Percentiles rank a stretch among this genome's conserved stretches.
Evolutionary conservation across 2,329 filamentous ascomycete species (phyloP).

Genomic region (Colletotrichum sp.): DNA sequence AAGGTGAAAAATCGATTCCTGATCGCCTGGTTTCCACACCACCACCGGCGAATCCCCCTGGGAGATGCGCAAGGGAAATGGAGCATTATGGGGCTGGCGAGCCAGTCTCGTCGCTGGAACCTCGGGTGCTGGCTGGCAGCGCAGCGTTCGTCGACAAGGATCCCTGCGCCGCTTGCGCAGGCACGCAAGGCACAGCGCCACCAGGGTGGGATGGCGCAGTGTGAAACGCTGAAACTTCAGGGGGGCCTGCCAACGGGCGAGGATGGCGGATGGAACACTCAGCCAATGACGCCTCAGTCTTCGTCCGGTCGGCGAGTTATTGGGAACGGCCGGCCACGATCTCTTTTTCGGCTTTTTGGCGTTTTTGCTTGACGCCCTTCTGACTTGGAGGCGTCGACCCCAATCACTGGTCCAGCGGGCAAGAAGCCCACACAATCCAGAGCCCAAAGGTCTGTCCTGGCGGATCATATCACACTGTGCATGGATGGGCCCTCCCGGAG

Average conservation of each 20-base stretch:
- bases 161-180: conserved; percentile 22
- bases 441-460: neutral
- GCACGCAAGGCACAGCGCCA: conserved; percentile 20
- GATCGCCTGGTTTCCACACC: conserved; percentile 17
- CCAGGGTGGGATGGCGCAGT: conserved; percentile 17
- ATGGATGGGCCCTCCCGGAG: neutral
- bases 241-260: conserved; percentile 11
- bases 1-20: neutral
- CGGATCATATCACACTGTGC: conserved; percentile 12
- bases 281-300: conserved; percentile 13
- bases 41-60: conserved; percentile 5
- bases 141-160: neutral
- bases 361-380: neutral
- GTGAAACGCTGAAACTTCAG: conserved; percentile 24
- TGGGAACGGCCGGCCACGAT: neutral
- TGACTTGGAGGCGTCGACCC: neutral
- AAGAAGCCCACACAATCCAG: neutral
- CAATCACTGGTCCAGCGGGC: neutral
- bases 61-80: conserved; percentile 9
- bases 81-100: neutral
- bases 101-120: neutral
- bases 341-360: conserved; percentile 6
- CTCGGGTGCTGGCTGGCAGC: neutral
- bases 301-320: neutral
- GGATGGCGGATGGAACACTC: conserved; percentile 2